Conservation (phyloP, 176 grass and related monocot species). For the Neostapfia colusana region DNA sequence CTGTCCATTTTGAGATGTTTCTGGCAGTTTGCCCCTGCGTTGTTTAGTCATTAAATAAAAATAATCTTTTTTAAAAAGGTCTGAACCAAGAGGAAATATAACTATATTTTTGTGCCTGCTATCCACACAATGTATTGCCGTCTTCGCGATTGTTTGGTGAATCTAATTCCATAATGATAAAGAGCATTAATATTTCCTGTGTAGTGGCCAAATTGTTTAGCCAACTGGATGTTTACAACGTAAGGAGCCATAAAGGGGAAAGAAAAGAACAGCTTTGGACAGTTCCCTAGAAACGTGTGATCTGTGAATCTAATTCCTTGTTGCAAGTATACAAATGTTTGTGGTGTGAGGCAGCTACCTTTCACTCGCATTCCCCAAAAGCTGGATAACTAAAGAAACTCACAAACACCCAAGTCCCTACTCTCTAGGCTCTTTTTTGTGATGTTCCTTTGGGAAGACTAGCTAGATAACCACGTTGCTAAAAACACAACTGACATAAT, state of each 20-base stretch:
- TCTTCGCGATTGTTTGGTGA: neutral
- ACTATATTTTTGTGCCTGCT: neutral
- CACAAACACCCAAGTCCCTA: neutral
- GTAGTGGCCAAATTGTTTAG: neutral
- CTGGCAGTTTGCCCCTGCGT: neutral
- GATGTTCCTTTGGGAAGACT: slow-evolving; percentile 23
- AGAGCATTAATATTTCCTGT: neutral
- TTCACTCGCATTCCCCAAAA: slow-evolving; percentile 6
- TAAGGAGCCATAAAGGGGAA: slow-evolving; percentile 15
- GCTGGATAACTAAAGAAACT: neutral
- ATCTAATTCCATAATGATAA: slow-evolving; percentile 32
- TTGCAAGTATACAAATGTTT: slow-evolving; percentile 8
- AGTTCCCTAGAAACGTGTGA: slow-evolving; percentile 1
- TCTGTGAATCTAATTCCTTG: slow-evolving; percentile 38
- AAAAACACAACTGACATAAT: neutral
- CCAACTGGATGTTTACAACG: slow-evolving; percentile 24
- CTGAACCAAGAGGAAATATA: neutral
- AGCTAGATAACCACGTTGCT: slow-evolving; percentile 26
- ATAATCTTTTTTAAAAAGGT: neutral
- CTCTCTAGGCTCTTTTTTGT: neutral
- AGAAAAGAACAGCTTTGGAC: neutral
- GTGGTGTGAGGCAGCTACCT: slow-evolving; percentile 25
- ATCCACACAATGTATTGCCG: neutral
- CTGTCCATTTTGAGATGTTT: neutral
- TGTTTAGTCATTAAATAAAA: neutral